These are phyloP conservation scores for Leucocoprinus sp. DNA, from an alignment of 768 basidiomycete genomes.

Conservation along the genomic window DNA sequence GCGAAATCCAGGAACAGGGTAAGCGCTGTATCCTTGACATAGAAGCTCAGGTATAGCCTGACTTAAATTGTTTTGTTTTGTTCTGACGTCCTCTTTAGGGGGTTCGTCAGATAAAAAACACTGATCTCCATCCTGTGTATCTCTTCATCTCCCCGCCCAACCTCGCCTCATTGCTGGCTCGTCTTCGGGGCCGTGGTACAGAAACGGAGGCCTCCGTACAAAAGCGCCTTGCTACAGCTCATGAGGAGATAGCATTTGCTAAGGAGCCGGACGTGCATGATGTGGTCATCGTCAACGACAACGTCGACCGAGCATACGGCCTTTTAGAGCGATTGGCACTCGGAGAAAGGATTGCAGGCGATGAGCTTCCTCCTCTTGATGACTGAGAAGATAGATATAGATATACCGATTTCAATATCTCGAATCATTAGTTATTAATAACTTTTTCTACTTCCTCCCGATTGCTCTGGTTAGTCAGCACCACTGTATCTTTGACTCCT, in stretches of 20 bases:
- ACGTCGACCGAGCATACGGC: constrained; percentile 74
- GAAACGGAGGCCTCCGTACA: constrained; percentile 67
- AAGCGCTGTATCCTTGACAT: constrained; percentile 91
- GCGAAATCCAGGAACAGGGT: constrained; percentile 56
- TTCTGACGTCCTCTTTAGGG: no score
- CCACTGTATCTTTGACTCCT: constrained; percentile 21
- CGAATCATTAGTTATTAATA: not conserved
- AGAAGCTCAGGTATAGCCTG: constrained; percentile 73
- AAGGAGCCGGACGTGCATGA: constrained; percentile 69
- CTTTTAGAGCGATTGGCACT: constrained; percentile 71
- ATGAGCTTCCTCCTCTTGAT: constrained; percentile 59
- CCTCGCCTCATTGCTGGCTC: constrained; percentile 55
- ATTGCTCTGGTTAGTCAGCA: not conserved
- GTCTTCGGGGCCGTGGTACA: constrained; percentile 76
- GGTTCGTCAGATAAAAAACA: no score
- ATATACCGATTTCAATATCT: not conserved
- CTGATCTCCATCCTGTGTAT: constrained; percentile 58
- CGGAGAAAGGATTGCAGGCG: constrained; percentile 53
- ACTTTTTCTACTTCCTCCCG: not conserved
- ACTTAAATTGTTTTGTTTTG: constrained; percentile 4
- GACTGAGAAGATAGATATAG: constrained; percentile 26
- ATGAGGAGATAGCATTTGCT: constrained; percentile 79
- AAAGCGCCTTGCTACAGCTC: constrained; percentile 69
- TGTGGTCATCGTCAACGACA: constrained; percentile 83
- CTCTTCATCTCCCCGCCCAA: constrained; percentile 90